Evolutionary conservation across 1,139 yeast species (phyloP).

Genomic region (Debaryomyces coudertii): DNA sequence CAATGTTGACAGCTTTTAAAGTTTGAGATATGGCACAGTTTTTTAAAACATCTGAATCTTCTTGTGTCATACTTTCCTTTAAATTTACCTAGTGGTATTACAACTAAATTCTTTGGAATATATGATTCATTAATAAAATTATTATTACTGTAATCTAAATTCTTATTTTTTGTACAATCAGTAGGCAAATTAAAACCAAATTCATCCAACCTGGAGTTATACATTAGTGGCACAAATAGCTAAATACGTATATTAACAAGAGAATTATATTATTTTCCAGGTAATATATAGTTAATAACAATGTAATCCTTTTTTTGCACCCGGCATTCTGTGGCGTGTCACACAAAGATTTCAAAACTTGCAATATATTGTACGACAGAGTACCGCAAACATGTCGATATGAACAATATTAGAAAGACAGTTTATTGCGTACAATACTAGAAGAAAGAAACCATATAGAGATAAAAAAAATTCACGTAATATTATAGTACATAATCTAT

Average conservation of each 20-base stretch:
- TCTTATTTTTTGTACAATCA: neutral
- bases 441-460: neutral
- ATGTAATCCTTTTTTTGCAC: neutral
- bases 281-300: neutral
- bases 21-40: constrained; percentile 9
- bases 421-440: too few species aligned
- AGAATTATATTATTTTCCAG: neutral
- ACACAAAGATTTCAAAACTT: neutral
- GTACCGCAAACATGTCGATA: too few species aligned
- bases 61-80: constrained; percentile 24
- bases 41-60: constrained; percentile 18
- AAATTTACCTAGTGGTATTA: constrained; percentile 18
- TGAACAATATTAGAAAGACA: too few species aligned
- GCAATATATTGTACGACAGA: neutral
- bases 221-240: neutral
- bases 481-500: constrained; percentile 14
- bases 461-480: constrained; percentile 9
- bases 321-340: constrained; percentile 2
- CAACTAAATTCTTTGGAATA: constrained; percentile 1
- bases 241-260: neutral
- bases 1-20: constrained; percentile 25
- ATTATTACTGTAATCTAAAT: neutral
- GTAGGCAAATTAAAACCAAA: neutral
- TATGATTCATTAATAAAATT: neutral
- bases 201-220: neutral